These are phyloP conservation scores for Phytophthora sp. DNA, from an alignment of 352 stramenopile genomes.

Conservation along the genomic window DNA sequence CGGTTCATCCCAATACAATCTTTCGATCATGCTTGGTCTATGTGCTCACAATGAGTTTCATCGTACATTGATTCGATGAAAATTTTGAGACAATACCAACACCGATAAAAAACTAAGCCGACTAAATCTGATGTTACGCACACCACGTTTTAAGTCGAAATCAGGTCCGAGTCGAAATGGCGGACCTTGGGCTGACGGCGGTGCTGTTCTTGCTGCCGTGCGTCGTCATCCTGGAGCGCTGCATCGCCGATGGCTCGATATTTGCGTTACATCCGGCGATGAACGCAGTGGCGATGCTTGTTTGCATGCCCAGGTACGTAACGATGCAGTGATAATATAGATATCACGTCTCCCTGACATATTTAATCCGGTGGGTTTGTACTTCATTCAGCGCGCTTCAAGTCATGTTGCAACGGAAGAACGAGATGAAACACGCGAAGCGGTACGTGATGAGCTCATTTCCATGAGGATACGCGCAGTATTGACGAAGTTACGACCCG, in stretches of 20 bases:
- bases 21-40: no score
- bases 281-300: slow-evolving; percentile 56
- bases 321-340: not conserved
- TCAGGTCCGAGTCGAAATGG: slow-evolving; percentile 17
- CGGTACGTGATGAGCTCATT: slow-evolving; percentile 33
- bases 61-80: no score
- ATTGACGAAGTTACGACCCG: slow-evolving; percentile 13
- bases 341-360: slow-evolving; percentile 7
- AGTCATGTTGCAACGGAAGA: slow-evolving; percentile 61
- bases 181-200: slow-evolving; percentile 34
- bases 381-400: slow-evolving; percentile 47
- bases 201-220: slow-evolving; percentile 64
- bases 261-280: slow-evolving; percentile 62
- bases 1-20: no score
- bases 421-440: slow-evolving; percentile 41
- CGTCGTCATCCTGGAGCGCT: slow-evolving; percentile 51
- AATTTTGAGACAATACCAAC: no score
- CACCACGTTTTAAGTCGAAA: slow-evolving; percentile 10
- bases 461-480: not conserved
- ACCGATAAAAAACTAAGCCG: no score
- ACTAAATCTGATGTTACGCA: slow-evolving; percentile 4
- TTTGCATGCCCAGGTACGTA: slow-evolving; percentile 58
- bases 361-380: slow-evolving; percentile 11
- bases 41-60: no score
- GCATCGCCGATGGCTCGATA: slow-evolving; percentile 47